A percentile compares a stretch with the other conserved stretches of the same genome.
Conservation (phyloP, 169 alveolate genomes). For the Sarcocystis neurona region DNA sequence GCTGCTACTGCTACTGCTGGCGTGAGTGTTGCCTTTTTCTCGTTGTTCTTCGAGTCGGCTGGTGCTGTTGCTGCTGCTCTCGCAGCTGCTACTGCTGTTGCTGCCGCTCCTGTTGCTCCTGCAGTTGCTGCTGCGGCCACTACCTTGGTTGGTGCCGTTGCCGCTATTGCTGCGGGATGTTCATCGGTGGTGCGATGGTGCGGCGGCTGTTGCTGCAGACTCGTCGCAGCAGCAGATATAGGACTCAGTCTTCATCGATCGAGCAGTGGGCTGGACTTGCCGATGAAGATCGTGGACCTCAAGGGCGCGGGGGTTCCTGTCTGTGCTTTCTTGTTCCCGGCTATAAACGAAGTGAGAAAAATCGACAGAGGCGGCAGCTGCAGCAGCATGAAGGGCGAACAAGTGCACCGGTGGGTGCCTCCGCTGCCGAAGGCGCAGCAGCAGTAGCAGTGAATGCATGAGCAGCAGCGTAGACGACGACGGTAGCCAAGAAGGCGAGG, state of each 20-base stretch:
- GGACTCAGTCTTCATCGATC: slow-evolving; percentile 89
- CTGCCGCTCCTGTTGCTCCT: no score
- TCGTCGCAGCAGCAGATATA: slow-evolving; percentile 84
- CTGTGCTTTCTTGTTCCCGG: slow-evolving; percentile 74
- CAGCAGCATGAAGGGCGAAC: not conserved
- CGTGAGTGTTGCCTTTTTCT: no score
- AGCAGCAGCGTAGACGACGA: not conserved
- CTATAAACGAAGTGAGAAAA: slow-evolving; percentile 66
- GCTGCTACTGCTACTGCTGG: no score
- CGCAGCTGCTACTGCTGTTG: no score
- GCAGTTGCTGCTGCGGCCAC: no score
- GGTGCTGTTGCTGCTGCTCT: no score
- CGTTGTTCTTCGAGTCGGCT: no score
- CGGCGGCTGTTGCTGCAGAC: slow-evolving; percentile 59
- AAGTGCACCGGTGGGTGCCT: not conserved
- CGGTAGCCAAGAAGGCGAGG: no score
- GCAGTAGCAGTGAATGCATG: not conserved
- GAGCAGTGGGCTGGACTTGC: slow-evolving; percentile 89
- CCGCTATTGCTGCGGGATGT: no score
- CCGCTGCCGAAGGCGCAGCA: not conserved
- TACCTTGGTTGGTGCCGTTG: no score
- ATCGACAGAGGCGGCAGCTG: not conserved
- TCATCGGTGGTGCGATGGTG: no score
- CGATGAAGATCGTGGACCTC: slow-evolving; percentile 95
- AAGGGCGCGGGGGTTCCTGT: slow-evolving; percentile 87